Evolutionary conservation across 2,329 filamentous ascomycete species (phyloP).

Genomic region (Cercospora sojina): DNA sequence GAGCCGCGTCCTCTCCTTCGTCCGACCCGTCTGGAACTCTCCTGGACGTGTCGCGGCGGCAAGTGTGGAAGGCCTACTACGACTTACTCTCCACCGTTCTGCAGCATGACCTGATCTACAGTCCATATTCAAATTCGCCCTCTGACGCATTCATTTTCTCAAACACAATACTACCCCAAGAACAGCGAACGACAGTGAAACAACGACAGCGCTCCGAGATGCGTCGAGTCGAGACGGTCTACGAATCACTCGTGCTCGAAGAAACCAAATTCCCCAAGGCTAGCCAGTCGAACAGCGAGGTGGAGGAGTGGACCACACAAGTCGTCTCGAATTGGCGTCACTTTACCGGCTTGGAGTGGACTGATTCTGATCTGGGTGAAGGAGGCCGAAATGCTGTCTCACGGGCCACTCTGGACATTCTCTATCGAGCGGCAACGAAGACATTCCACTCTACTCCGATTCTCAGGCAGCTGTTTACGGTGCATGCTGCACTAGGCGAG

Average conservation of each 20-base stretch:
- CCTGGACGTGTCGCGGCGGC: slow-evolving; percentile 51
- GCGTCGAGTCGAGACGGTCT: slow-evolving; percentile 73
- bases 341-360: slow-evolving; percentile 76
- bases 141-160: slow-evolving; percentile 42
- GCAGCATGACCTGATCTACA: slow-evolving; percentile 62
- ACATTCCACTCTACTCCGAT: slow-evolving; percentile 94
- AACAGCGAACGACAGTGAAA: slow-evolving; percentile 34
- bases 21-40: slow-evolving; percentile 39
- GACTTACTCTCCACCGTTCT: slow-evolving; percentile 73
- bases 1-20: slow-evolving; percentile 19
- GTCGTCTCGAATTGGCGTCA: slow-evolving; percentile 84
- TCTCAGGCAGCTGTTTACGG: slow-evolving; percentile 78
- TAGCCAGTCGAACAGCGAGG: slow-evolving; percentile 71
- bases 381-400: slow-evolving; percentile 75
- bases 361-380: slow-evolving; percentile 74
- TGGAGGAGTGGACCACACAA: slow-evolving; percentile 77
- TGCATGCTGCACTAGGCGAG: slow-evolving; percentile 83
- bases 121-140: slow-evolving; percentile 32
- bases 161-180: slow-evolving; percentile 31
- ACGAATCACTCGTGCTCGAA: slow-evolving; percentile 73
- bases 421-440: slow-evolving; percentile 88
- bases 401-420: slow-evolving; percentile 73
- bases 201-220: slow-evolving; percentile 68
- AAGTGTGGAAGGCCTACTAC: slow-evolving; percentile 86
- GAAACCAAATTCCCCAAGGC: slow-evolving; percentile 84